These are phyloP conservation scores for Termitomyces sp. DNA, from an alignment of 1,284 basidiomycete species.

Conservation along the genomic window DNA sequence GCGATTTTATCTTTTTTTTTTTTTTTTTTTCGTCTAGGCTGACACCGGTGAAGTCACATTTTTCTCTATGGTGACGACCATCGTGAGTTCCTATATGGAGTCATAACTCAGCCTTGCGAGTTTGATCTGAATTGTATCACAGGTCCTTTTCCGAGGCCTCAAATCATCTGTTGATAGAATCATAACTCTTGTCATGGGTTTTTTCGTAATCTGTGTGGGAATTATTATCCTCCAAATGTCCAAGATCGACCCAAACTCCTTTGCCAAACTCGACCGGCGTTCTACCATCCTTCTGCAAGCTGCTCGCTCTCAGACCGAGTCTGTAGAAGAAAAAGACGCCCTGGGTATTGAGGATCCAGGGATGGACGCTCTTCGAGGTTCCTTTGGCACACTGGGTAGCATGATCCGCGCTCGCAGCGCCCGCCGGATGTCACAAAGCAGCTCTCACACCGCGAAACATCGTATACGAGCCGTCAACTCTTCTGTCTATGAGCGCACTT, in stretches of 20 bases:
- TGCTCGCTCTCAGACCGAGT: constrained; percentile 60
- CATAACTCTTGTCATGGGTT: constrained; percentile 88
- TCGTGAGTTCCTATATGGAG: constrained; percentile 38
- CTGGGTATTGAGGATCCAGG: constrained; percentile 71
- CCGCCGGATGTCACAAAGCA: constrained; percentile 57
- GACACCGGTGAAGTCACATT: constrained; percentile 61
- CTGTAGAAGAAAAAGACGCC: constrained; percentile 53
- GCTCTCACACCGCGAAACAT: constrained; percentile 24
- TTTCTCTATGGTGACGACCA: constrained; percentile 84
- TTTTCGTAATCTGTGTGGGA: constrained; percentile 84
- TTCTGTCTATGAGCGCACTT: constrained; percentile 28
- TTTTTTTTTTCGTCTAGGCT: constrained; percentile 15
- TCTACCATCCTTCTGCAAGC: constrained; percentile 84
- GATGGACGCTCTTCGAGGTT: constrained; percentile 85
- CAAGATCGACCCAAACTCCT: constrained; percentile 78
- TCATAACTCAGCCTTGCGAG: background rate
- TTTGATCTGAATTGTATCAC: background rate
- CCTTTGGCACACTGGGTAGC: constrained; percentile 83
- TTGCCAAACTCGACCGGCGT: constrained; percentile 75
- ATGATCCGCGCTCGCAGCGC: constrained; percentile 81
- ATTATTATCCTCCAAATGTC: constrained; percentile 96
- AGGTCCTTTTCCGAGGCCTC: constrained; percentile 90
- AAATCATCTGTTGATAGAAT: constrained; percentile 72
- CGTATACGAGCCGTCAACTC: constrained; percentile 33
- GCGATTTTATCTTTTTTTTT: background rate